A percentile compares a stretch with the other conserved stretches of the same genome.
These are phyloP conservation scores for Talaromyces piceae DNA, from an alignment of 2,329 filamentous ascomycete species.

Conservation along the genomic window DNA sequence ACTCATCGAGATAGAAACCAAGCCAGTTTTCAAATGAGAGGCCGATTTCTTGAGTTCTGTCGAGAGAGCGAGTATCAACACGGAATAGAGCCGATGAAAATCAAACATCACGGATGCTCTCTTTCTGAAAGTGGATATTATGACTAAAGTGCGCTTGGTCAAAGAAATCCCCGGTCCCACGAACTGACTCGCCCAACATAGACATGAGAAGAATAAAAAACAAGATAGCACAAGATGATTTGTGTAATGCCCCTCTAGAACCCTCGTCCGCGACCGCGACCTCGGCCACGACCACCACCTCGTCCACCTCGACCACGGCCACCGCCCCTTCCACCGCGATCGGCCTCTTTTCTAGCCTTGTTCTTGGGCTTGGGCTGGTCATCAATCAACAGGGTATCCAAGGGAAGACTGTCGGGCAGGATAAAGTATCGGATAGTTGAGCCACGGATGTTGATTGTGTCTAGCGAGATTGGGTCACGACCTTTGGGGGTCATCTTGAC, in stretches of 20 bases:
- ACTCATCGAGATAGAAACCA: neutral
- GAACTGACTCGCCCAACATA: constrained; percentile 11
- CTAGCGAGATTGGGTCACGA: constrained; percentile 78
- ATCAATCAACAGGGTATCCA: constrained; percentile 93
- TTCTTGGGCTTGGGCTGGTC: constrained; percentile 99
- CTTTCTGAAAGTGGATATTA: too few species aligned
- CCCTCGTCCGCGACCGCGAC: constrained; percentile 49
- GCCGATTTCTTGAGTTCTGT: neutral
- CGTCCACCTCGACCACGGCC: constrained; percentile 42
- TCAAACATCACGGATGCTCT: neutral
- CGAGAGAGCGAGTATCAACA: neutral
- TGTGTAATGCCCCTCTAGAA: constrained; percentile 21
- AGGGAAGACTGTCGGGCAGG: constrained; percentile 85
- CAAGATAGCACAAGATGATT: neutral
- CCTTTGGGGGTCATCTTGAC: constrained; percentile 94
- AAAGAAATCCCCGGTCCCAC: neutral
- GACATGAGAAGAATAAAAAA: constrained; percentile 5
- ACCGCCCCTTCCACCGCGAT: constrained; percentile 43
- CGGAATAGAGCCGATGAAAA: too few species aligned
- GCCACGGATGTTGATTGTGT: constrained; percentile 94
- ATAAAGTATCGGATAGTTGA: constrained; percentile 96
- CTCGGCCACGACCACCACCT: constrained; percentile 37
- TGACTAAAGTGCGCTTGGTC: neutral
- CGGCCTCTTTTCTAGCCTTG: constrained; percentile 88
- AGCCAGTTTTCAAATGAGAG: too few species aligned